Base-by-base conservation (phyloP, 2,329 filamentous ascomycete species). In the Aspergillus tamarii region DNA sequence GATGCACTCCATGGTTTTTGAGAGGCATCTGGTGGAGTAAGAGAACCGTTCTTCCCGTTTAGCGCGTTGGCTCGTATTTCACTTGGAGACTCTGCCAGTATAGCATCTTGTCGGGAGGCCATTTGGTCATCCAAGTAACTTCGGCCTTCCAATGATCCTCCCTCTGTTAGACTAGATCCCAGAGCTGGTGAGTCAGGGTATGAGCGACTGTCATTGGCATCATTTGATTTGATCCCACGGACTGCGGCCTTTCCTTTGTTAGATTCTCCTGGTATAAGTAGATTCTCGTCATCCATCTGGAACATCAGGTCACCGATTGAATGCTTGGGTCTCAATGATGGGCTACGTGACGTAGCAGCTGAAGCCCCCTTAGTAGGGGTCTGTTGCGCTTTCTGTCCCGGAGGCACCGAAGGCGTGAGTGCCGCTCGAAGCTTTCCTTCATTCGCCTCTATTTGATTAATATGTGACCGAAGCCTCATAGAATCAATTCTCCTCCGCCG, bases 231-330 rank as follows among this genome's bases (percentile, higher is more conserved):
- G 21, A 59, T 11, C 5, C 68, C 69, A 43, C 73, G 73, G 57
- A 74, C 60, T 6, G 66, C 62, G 26, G 66, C 34, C 62, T 77
- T 78, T 4, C 76, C 76, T 69, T 77, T 78, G 3, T 60, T 55
- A 3, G 65, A 59, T 14, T 72, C 68, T 19, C 59, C 63, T 2
- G 75, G 67, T 2, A 74, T 73, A n/a, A 74, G 55, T 7, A 66
- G n/a, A 48, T 63, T 56, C 34, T 93, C 92, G 43, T 96, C 93
- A 63, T 97, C 94, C 93, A 97, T 97, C 68, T 92, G 88, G 73
- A 97, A 97, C 77, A 97, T 96, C 60, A 97, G 84, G 69, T 97
- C 94, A 43, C 84, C 84, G 1, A 85, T 82, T 0, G 91, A 94
- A 23, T 84, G 84, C 71, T 88, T 93, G 1, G 90, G 84, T 60